Conservation (phyloP, 1,284 basidiomycete species). For the Cryptococcus neoformans region DNA sequence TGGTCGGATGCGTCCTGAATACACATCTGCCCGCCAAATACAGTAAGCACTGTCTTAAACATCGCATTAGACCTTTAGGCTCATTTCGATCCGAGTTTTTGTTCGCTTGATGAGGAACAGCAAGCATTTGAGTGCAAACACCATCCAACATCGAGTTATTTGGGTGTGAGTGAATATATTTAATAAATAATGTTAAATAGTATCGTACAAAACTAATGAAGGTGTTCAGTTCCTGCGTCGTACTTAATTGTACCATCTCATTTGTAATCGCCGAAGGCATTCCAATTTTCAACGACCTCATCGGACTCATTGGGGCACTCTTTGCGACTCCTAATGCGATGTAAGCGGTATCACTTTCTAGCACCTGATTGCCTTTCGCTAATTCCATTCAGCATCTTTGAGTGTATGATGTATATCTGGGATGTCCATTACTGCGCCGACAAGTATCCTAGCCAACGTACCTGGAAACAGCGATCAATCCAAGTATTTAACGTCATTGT, state of each 20-base stretch:
- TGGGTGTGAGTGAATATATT: constrained; percentile 50
- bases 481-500: constrained; percentile 24
- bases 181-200: constrained; percentile 22
- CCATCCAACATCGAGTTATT: constrained; percentile 57
- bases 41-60: constrained; percentile 20
- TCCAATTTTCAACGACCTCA: constrained; percentile 37
- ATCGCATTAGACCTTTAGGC: constrained; percentile 24
- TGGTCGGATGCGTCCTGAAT: constrained; percentile 17
- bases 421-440: constrained; percentile 9
- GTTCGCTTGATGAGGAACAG: constrained; percentile 59
- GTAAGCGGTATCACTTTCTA: too few species aligned
- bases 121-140: constrained; percentile 59
- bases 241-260: constrained; percentile 48
- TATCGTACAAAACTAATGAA: too few species aligned
- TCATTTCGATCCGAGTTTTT: constrained; percentile 51
- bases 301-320: constrained; percentile 29
- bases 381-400: background rate
- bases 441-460: constrained; percentile 14
- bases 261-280: constrained; percentile 24
- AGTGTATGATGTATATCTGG: constrained; percentile 12
- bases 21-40: constrained; percentile 29
- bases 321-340: constrained; percentile 20
- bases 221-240: constrained; percentile 5
- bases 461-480: constrained; percentile 17
- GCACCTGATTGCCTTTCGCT: too few species aligned